Evolutionary conservation across 2,329 filamentous ascomycete genomes (phyloP), one percentile per base, ranked within the genome.

Genomic region (Aureobasidium musti): DNA sequence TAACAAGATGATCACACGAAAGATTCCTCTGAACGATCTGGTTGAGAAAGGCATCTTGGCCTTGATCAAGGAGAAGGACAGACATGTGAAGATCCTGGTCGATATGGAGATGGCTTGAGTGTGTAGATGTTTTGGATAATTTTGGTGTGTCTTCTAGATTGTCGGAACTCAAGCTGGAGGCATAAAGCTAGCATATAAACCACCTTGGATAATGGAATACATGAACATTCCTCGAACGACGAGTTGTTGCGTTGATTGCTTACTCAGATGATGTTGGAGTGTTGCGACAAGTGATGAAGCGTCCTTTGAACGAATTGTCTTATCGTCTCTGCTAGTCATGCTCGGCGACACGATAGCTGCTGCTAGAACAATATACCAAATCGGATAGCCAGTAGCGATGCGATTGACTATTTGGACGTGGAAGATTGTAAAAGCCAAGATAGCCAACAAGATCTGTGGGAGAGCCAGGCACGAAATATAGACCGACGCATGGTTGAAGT

Each of bases 331-430:
- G 59, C 73, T 65, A 37, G 69, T 65, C 68, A 71, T 72, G 33
- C 56, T 64, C 5, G 63, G 54, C 26, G 56, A 54, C 11, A 66
- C 57, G 4, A 78, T 69, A 35, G 75, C 77, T 4, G 78, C 79
- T 0, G 90, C 91, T 45, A 96, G 76, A 82, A 89, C 91, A 82
- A 90, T 89, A 75, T 97, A 95, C 92, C 92, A 97, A 21, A 95
- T 78, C 1, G 92, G 91, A 77, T 94, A 97, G 0, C 89, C 94
- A 0, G 93, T 97, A 1, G 91, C 89, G 19, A 99, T 84, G 28
- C 95, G 87, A 52, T 90, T 96, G 73, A 98, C 89, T 71, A 99
- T 96, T 78, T 99, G 95, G 30, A 97, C 90, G 75, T 99, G 95
- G 74, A 96, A 96, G 69, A 82, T 91, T 14, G 89, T 91, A 23